Conservation (phyloP, 2,329 filamentous ascomycete species). For the Scortechinia acanthostroma region DNA sequence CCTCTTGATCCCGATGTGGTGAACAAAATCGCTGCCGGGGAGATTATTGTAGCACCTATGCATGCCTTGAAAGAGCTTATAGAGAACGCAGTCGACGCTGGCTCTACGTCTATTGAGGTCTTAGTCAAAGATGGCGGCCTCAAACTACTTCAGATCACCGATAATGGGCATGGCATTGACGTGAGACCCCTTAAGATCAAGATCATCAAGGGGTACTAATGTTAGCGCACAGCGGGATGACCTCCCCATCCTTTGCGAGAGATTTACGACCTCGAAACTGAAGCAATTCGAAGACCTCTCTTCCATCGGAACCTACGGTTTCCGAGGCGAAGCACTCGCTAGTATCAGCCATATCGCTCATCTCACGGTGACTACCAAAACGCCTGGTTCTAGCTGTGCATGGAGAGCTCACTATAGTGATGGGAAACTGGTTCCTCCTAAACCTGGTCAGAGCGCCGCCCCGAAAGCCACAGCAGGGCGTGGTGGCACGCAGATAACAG, state of each 20-base stretch:
- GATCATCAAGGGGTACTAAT: conserved; percentile 4
- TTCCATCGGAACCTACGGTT: conserved; percentile 92
- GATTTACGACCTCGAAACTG: conserved; percentile 94
- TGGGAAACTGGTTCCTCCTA: conserved; percentile 73
- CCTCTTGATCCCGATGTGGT: conserved; percentile 86
- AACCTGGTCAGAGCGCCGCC: conserved; percentile 79
- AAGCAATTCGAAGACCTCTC: conserved; percentile 86
- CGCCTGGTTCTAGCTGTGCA: conserved; percentile 76
- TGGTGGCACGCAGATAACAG: conserved; percentile 86
- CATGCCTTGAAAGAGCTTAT: conserved; percentile 94
- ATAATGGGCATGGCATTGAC: conserved; percentile 93
- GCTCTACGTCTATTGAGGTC: conserved; percentile 83
- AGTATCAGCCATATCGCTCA: conserved; percentile 99
- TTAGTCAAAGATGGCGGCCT: conserved; percentile 90
- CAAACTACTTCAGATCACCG: conserved; percentile 91
- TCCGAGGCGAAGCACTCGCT: conserved; percentile 87
- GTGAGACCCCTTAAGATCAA: conserved; percentile 36
- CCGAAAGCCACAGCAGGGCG: conserved; percentile 83
- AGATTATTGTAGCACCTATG: conserved; percentile 95
- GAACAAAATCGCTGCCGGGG: conserved; percentile 96
- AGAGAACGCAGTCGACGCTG: conserved; percentile 96
- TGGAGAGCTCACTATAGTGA: conserved; percentile 85
- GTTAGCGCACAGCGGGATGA: conserved; percentile 67
- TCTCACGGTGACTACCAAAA: conserved; percentile 88
- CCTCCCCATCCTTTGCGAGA: conserved; percentile 82